A percentile compares a stretch with the other conserved stretches of the same genome.
Conservation (phyloP, 768 basidiomycete genomes). For the Tubosaeta sp. region DNA sequence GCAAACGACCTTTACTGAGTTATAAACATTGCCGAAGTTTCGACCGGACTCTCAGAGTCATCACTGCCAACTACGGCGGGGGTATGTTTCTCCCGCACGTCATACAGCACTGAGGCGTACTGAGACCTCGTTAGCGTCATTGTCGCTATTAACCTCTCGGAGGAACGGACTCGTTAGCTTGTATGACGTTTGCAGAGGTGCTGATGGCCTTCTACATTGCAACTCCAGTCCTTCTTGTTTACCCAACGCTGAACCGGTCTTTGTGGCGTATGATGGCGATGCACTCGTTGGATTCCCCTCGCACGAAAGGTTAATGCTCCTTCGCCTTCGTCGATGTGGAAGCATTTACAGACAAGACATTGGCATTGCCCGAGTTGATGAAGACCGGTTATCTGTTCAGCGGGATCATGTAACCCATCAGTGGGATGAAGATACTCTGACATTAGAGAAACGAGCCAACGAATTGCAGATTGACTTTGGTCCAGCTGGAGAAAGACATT, state of each 20-base stretch:
- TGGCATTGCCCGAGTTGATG: slow-evolving; percentile 9
- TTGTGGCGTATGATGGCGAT: slow-evolving; percentile 30
- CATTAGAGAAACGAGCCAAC: slow-evolving; percentile 29
- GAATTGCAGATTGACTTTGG: slow-evolving; percentile 36
- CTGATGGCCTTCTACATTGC: slow-evolving; percentile 40
- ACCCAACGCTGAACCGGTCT: slow-evolving; percentile 23
- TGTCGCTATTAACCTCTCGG: slow-evolving; percentile 58
- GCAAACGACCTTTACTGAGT: slow-evolving; percentile 54
- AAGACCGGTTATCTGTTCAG: slow-evolving; percentile 5
- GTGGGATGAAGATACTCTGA: slow-evolving; percentile 40
- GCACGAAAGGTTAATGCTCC: slow-evolving; percentile 31
- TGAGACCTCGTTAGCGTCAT: slow-evolving; percentile 34
- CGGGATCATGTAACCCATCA: slow-evolving; percentile 17
- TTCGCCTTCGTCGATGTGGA: slow-evolving; percentile 48
- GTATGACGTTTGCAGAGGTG: slow-evolving; percentile 53
- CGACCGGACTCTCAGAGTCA: slow-evolving; percentile 52
- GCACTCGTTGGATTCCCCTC: slow-evolving; percentile 30
- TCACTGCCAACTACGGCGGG: slow-evolving; percentile 34
- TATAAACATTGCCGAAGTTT: slow-evolving; percentile 56
- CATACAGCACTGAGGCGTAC: not conserved
- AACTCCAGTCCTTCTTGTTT: slow-evolving; percentile 40
- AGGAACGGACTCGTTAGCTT: slow-evolving; percentile 55
- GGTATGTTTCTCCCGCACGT: slow-evolving; percentile 23
- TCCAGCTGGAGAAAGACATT: slow-evolving; percentile 42
- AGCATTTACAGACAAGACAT: slow-evolving; percentile 44